Base-by-base conservation (phyloP, 108 stramenopile species). In the Nannochloropsis granulata region DNA sequence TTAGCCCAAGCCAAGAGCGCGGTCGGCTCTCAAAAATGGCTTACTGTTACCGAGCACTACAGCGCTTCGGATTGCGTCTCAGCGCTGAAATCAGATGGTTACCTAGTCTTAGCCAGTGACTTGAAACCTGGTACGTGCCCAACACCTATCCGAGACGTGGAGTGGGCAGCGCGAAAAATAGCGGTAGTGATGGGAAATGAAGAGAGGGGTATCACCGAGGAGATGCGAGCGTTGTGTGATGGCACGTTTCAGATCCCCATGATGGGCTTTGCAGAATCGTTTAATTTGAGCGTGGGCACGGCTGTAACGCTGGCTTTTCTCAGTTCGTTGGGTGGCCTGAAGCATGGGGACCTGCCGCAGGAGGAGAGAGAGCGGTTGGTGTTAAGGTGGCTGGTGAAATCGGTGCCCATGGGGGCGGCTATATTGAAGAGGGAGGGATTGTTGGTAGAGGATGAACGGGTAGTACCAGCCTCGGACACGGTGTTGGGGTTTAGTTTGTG, bases 131-230 rank as follows among this genome's bases (percentile, higher is more conserved):
- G 7, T 45, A 82, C 83, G 46, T 90, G 43, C 43, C 89, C 12
- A 82, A 83, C 12, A 86, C 45, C 84, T 25, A 82, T 88, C 25
- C 43, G 45, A 9, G 82, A 86, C 25, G 86, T 89, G 13, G 84
- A 86, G 24, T 90, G 88, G 88, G 85, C 87, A 9, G 78, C 82
- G 3, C 43, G 21, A 14, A 84, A 71, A n/a, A n/a, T 86, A 13
- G 88, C 88, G 24, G 86, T 90, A 19, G 86, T 89, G 24, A 81
- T 90, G 86, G 89, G 89, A 23, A 90, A 90, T 34, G 89, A 90
- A 45, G 80, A 88, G 19, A 44, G 81, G 26, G 89, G 89, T 7
- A 89, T 90, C 83, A 84, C 88, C 13, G 85, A 88, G 16, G 86
- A 83, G 24, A 86, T 86, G 83, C 71, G 86, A 12, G 23, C 44